phyloP scores from a whole-genome alignment of 257 asterid genomes.

The Cordia subcordata region DNA sequence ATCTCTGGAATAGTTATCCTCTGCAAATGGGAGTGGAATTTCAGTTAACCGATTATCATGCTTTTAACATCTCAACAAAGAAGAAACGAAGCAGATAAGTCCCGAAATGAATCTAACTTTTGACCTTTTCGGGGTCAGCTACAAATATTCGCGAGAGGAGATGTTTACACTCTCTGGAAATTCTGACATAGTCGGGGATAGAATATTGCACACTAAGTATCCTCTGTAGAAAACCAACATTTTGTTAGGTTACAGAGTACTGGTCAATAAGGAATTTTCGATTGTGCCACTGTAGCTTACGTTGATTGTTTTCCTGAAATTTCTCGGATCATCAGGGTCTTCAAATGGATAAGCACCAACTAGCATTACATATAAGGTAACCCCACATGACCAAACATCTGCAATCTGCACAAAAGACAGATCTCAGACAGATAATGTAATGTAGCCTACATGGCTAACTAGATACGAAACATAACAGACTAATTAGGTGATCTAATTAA shows the following conservation, averaged over 20 bases:
- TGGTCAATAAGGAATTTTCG: slow-evolving; percentile 2
- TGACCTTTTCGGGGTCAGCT: slow-evolving; percentile 75
- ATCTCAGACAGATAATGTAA: neutral
- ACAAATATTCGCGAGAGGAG: slow-evolving; percentile 75
- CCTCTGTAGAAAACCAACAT: slow-evolving; percentile 35
- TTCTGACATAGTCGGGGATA: slow-evolving; percentile 73
- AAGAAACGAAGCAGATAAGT: neutral
- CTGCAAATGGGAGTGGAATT: slow-evolving; percentile 23
- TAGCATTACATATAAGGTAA: slow-evolving; percentile 84
- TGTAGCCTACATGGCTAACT: neutral
- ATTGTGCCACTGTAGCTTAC: slow-evolving; percentile 31
- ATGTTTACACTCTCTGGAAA: slow-evolving; percentile 72
- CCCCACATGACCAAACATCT: slow-evolving; percentile 99
- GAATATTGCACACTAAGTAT: slow-evolving; percentile 87
- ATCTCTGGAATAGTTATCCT: slow-evolving; percentile 77
- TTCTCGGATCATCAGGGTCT: slow-evolving; percentile 85
- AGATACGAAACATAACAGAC: neutral
- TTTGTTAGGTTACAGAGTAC: neutral
- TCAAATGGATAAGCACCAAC: slow-evolving; percentile 96
- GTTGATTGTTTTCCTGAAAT: slow-evolving; percentile 76
- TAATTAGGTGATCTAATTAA: slow-evolving; percentile 1
- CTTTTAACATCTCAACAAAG: neutral
- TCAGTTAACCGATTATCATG: neutral
- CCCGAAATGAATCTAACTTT: neutral
- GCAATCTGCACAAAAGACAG: slow-evolving; percentile 47